Percentiles rank a stretch among this genome's conserved stretches.
Conservation (phyloP, 305 asterid species). For the Petunia hybrid region DNA sequence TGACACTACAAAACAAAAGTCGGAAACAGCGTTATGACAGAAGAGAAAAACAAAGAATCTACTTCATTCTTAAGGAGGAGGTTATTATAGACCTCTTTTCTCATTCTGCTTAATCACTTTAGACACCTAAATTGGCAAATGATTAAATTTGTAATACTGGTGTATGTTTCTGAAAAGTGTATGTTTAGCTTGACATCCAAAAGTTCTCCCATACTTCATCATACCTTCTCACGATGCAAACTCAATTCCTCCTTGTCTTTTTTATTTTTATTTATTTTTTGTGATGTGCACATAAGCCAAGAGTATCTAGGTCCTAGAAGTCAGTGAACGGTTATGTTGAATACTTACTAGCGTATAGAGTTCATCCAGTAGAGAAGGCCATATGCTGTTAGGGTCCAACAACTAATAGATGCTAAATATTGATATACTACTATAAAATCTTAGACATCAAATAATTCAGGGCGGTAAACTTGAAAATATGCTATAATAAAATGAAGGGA, state of each 20-base stretch:
- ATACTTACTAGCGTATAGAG: background rate
- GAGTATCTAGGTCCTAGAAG: conserved; percentile 3
- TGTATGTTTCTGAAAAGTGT: background rate
- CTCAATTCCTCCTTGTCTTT: background rate
- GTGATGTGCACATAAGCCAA: background rate
- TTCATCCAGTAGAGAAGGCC: background rate
- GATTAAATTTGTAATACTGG: background rate
- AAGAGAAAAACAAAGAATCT: background rate
- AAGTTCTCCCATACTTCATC: conserved; percentile 16
- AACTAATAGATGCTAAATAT: background rate
- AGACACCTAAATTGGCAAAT: background rate
- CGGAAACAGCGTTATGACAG: conserved; percentile 31
- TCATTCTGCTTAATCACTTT: conserved; percentile 4
- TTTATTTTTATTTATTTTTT: background rate
- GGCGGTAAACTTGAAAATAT: background rate
- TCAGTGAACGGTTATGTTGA: background rate
- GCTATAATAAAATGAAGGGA: background rate
- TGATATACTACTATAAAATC: background rate
- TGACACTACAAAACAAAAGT: conserved; percentile 56
- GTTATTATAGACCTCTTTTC: background rate
- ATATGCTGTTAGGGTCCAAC: background rate
- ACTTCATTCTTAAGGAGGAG: conserved; percentile 27
- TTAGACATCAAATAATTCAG: background rate
- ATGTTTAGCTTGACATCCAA: background rate
- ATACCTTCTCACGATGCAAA: background rate